phyloP scores from a whole-genome alignment of 208 protist species.

The Angomonas deanei region DNA sequence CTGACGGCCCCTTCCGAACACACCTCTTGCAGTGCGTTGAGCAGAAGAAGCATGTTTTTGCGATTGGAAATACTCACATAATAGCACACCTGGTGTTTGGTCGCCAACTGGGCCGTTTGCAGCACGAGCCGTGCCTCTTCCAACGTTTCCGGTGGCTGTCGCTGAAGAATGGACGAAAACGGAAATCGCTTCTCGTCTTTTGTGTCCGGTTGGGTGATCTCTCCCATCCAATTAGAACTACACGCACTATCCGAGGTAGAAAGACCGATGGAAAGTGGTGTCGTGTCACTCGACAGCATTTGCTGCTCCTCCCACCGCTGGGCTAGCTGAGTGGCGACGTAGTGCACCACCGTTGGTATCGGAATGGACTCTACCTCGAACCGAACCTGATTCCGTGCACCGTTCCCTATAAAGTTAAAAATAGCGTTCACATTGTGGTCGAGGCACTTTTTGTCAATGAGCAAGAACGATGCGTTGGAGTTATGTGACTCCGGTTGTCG shows the following conservation, averaged over 20 bases:
- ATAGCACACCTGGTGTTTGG: background rate
- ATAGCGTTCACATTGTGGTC: background rate
- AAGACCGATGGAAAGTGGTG: background rate
- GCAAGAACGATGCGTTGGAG: no score
- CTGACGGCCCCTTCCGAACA: background rate
- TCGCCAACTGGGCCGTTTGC: background rate
- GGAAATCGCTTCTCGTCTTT: background rate
- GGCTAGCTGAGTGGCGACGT: background rate
- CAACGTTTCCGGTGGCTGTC: background rate
- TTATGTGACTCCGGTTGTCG: no score
- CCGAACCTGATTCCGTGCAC: background rate
- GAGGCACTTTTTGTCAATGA: background rate
- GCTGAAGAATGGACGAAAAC: conserved; percentile 3
- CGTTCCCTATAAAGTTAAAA: no score
- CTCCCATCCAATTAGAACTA: background rate
- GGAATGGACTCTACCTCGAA: background rate
- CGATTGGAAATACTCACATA: background rate
- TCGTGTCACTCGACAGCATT: background rate
- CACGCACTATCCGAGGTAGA: background rate
- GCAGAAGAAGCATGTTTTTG: background rate
- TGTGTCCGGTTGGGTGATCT: background rate
- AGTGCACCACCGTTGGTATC: background rate
- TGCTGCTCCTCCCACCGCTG: background rate
- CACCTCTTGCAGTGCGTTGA: background rate
- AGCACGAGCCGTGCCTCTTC: background rate